Base-by-base conservation (phyloP, 257 asterid species). In the Capsicum baccatum region DNA sequence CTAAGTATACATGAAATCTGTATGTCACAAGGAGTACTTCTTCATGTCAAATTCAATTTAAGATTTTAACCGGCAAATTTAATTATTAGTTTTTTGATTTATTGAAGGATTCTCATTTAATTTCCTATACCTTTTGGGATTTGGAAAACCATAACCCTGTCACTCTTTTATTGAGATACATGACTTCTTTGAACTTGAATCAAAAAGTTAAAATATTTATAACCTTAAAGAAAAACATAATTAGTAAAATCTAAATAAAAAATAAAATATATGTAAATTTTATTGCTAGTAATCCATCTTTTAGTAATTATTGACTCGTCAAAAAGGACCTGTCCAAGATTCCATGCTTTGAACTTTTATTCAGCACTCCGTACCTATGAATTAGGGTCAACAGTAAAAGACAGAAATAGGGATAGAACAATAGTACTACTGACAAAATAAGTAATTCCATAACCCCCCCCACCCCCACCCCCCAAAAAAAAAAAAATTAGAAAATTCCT, bases 281-380 rank as follows among this genome's bases (percentile, higher is more conserved):
- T 42, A 26, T 26, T 26, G 33, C 33, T 26, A 39, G 44, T 3
- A 44, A 44, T 44, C 44, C 16, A 64, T 1, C 70, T 8, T 26
- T 63, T 26, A 67, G 50, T 35, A 67, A 67, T 67, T 67, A 67
- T 67, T 67, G 81, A 74, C 62, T 13, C 63, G 63, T 52, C 81
- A 52, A 13, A 13, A 50, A 52, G 48, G 26, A 52, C 9, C 48
- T 14, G 81, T 26, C 50, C 33, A 54, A 54, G 81, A 54, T 78
- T 52, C 64, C 50, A 78, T 1, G 64, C 19, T 57, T 78, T 13
- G 64, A 78, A 15, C 82, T 54, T 67, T 78, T 54, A 54, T 54
- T 52, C 54, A 78, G 9, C 48, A 52, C 21, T 76, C 48, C 82
- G 64, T 78, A 54, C 82, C 48, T 54, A 26, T 26, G 64, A 55